Conservation (phyloP, 805 yeast species). For the Candida incommunis region DNA sequence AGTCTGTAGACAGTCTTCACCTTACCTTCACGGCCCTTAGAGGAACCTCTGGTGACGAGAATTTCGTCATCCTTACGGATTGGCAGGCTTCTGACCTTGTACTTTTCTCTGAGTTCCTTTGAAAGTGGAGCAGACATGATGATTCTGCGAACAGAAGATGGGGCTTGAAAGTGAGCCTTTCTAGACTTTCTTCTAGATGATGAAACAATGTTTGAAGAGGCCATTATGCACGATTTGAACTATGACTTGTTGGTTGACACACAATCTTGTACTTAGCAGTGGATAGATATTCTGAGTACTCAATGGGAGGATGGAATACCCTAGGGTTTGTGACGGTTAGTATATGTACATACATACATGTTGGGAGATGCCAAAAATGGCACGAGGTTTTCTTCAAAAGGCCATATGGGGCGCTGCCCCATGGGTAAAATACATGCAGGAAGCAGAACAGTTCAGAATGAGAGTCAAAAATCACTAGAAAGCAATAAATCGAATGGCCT, state of each 20-base stretch:
- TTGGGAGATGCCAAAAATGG: too few relatives aligned
- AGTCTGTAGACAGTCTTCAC: slow-evolving; percentile 97
- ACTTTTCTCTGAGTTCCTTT: slow-evolving; percentile 95
- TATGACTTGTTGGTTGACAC: too few relatives aligned
- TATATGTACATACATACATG: too few relatives aligned
- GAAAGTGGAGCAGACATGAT: slow-evolving; percentile 97
- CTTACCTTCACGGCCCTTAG: slow-evolving; percentile 99
- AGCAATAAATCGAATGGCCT: too few relatives aligned
- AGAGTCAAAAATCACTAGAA: too few relatives aligned
- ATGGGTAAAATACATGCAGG: too few relatives aligned
- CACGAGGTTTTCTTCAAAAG: too few relatives aligned
- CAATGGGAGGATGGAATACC: background rate
- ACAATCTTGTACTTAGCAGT: too few relatives aligned
- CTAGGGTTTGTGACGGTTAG: too few relatives aligned
- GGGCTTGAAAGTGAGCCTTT: slow-evolving; percentile 98
- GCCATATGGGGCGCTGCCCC: too few relatives aligned
- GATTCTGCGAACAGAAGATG: slow-evolving; percentile 88
- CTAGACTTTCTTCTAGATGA: slow-evolving; percentile 98
- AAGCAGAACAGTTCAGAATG: too few relatives aligned
- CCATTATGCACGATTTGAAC: background rate
- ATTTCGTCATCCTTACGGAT: slow-evolving; percentile 97
- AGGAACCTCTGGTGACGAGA: slow-evolving; percentile 92
- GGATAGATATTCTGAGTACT: background rate
- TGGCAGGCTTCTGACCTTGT: slow-evolving; percentile 91
- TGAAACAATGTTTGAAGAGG: slow-evolving; percentile 60